Percentiles rank a stretch among this genome's conserved stretches.
These are phyloP conservation scores for Blastocrithidia nonstop DNA, from an alignment of 208 protist species.

Conservation along the genomic window DNA sequence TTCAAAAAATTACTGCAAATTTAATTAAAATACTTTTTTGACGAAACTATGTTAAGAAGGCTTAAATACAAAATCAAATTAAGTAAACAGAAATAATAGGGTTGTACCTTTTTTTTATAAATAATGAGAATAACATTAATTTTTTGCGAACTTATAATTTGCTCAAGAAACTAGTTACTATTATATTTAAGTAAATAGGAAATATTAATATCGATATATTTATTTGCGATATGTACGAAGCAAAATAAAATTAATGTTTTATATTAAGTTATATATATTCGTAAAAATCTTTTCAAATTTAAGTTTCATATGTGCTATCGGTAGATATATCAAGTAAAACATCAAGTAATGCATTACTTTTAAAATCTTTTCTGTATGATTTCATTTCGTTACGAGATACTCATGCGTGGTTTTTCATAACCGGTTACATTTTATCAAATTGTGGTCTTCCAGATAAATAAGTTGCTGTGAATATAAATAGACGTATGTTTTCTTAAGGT, in stretches of 20 bases:
- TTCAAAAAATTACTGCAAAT: background rate
- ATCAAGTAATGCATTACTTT: constrained; percentile 27
- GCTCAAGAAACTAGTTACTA: background rate
- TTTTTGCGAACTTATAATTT: background rate
- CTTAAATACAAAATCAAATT: background rate
- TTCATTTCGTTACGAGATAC: constrained; percentile 49
- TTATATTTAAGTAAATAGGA: background rate
- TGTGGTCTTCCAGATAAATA: constrained; percentile 59
- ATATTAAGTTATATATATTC: background rate
- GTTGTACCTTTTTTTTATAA: background rate
- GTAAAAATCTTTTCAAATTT: background rate
- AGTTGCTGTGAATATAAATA: constrained; percentile 57
- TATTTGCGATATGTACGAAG: too few relatives aligned
- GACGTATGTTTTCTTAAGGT: constrained; percentile 13
- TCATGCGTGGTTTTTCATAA: constrained; percentile 57
- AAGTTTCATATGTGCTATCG: constrained; percentile 46
- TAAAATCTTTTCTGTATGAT: constrained; percentile 50
- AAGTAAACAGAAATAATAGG: background rate
- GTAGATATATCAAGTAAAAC: constrained; percentile 52
- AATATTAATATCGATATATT: constrained; percentile 2
- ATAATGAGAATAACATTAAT: background rate
- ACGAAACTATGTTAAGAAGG: background rate
- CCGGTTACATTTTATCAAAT: constrained; percentile 37
- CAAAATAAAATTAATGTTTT: background rate
- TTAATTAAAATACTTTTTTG: background rate